These are phyloP conservation scores for Aspergillus sp. DNA, from an alignment of 2,329 filamentous ascomycete genomes.

Conservation along the genomic window DNA sequence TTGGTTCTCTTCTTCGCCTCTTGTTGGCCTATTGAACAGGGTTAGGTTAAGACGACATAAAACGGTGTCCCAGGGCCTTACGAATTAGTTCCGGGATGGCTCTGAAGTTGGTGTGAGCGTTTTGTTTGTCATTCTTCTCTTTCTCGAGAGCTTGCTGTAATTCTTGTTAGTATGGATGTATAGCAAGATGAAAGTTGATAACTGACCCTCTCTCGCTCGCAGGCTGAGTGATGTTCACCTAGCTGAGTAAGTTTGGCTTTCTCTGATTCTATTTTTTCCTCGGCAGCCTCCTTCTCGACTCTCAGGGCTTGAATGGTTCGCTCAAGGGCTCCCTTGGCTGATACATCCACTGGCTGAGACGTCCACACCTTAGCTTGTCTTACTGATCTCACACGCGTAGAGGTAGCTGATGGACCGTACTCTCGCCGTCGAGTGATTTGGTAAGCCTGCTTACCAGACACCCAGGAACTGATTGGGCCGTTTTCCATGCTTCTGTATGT, in stretches of 20 bases:
- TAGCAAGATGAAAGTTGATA: background rate
- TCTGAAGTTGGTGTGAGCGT: conserved; percentile 66
- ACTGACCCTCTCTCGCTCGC: conserved; percentile 51
- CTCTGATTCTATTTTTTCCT: conserved; percentile 37
- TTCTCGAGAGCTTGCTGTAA: conserved; percentile 42
- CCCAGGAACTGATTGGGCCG: conserved; percentile 68
- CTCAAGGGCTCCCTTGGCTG: conserved; percentile 63
- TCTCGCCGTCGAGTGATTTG: conserved; percentile 73
- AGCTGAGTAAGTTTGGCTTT: conserved; percentile 29
- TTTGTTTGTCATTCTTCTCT: conserved; percentile 72
- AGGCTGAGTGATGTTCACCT: conserved; percentile 26
- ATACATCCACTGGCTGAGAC: conserved; percentile 71
- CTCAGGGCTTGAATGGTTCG: conserved; percentile 52
- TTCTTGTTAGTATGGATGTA: conserved; percentile 2
- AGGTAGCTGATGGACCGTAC: conserved; percentile 75
- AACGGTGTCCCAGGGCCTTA: conserved; percentile 48
- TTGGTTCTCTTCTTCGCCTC: conserved; percentile 52
- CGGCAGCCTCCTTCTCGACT: conserved; percentile 43
- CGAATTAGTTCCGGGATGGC: conserved; percentile 73
- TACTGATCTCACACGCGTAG: conserved; percentile 68
- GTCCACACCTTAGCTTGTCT: conserved; percentile 71
- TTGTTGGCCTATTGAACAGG: conserved; percentile 44
- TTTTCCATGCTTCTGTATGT: conserved; percentile 70
- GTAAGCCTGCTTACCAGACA: conserved; percentile 68
- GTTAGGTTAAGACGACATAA: conserved; percentile 28